These are phyloP conservation scores for Xylariaceae sp. DNA, from an alignment of 2,329 filamentous ascomycete species.

Conservation along the genomic window DNA sequence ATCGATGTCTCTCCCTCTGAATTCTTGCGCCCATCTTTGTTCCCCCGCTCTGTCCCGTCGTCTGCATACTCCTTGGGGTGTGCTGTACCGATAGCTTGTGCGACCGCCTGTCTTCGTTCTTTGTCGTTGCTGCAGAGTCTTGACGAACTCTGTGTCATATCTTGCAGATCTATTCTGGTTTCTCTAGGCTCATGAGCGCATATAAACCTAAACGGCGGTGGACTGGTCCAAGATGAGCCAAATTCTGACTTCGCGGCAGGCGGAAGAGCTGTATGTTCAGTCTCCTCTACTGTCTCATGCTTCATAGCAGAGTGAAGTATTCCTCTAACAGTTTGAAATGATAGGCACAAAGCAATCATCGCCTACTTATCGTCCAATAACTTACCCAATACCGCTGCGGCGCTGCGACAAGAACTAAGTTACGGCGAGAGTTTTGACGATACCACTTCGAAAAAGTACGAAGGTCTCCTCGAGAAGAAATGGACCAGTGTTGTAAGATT, in stretches of 20 bases:
- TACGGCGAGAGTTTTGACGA: conserved; percentile 77
- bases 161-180: conserved; percentile 1
- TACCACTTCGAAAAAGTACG: conserved; percentile 89
- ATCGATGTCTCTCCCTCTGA: too few species aligned
- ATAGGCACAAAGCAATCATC: conserved; percentile 83
- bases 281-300: neutral
- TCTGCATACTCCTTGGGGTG: too few species aligned
- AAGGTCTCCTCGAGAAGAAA: conserved; percentile 94
- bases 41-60: too few species aligned
- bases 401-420: conserved; percentile 77
- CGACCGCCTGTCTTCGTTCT: too few species aligned
- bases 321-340: conserved; percentile 4
- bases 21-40: too few species aligned
- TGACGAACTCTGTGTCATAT: neutral
- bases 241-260: conserved; percentile 42
- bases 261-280: conserved; percentile 40
- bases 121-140: too few species aligned
- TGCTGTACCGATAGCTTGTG: conserved; percentile 3
- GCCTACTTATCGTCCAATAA: conserved; percentile 82
- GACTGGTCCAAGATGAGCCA: conserved; percentile 36
- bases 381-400: conserved; percentile 70
- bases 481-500: conserved; percentile 95
- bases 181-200: conserved; percentile 1
- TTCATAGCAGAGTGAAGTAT: too few species aligned
- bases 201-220: neutral